phyloP scores from a whole-genome alignment of 1,284 basidiomycete genomes.

The Irpex sp. region DNA sequence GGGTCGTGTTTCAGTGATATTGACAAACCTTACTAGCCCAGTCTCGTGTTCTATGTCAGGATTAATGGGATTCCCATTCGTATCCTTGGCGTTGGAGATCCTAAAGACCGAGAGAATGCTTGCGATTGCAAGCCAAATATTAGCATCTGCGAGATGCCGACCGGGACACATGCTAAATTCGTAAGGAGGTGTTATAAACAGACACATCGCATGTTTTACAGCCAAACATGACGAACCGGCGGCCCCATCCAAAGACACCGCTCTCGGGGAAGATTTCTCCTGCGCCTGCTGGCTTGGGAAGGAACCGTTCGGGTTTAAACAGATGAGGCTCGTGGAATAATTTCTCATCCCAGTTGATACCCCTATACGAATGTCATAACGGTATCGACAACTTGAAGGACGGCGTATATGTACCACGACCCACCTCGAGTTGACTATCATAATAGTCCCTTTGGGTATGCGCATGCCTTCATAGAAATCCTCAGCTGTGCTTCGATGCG shows the following conservation, averaged over 20 bases:
- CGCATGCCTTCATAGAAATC: conserved; percentile 16
- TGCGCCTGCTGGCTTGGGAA: conserved; percentile 2
- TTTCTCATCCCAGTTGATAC: conserved; percentile 17
- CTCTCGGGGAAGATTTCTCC: background rate
- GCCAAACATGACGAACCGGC: background rate
- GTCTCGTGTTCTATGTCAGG: conserved; percentile 1
- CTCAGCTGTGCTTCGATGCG: conserved; percentile 4
- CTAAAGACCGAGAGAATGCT: conserved; percentile 11
- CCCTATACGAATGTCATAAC: background rate
- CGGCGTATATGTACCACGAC: background rate
- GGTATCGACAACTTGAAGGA: conserved; percentile 6
- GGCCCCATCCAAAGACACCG: conserved; percentile 18
- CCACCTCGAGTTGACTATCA: conserved; percentile 16
- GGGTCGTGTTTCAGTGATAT: background rate
- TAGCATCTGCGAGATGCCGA: conserved; percentile 7
- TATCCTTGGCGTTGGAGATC: conserved; percentile 4
- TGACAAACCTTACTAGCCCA: background rate
- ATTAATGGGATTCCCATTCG: background rate
- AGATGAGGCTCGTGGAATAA: conserved; percentile 23
- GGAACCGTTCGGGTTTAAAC: conserved; percentile 25
- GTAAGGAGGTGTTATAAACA: background rate
- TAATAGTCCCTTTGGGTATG: conserved; percentile 14
- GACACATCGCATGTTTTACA: background rate
- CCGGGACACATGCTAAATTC: background rate
- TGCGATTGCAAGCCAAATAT: conserved; percentile 8